phyloP scores from a whole-genome alignment of 352 stramenopile species.

The Plasmopara halstedii region DNA sequence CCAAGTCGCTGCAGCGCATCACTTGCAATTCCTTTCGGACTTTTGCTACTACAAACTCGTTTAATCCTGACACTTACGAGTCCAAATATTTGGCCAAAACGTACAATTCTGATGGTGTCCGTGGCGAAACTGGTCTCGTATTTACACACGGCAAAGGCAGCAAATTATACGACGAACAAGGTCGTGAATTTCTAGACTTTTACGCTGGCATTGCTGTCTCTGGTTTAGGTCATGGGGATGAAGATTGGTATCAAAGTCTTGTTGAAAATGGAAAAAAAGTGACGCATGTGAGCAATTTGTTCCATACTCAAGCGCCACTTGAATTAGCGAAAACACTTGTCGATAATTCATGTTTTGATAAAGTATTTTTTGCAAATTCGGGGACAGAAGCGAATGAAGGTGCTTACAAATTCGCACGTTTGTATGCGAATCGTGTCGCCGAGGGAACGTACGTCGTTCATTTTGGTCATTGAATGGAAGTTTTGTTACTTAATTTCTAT shows the following conservation, averaged over 20 bases:
- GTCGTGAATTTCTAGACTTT: slow-evolving; percentile 87
- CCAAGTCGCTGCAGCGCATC: slow-evolving; percentile 11
- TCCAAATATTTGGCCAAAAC: slow-evolving; percentile 76
- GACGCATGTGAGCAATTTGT: slow-evolving; percentile 96
- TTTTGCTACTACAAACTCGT: slow-evolving; percentile 29
- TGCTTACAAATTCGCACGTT: slow-evolving; percentile 81
- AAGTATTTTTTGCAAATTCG: slow-evolving; percentile 99
- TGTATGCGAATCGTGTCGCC: slow-evolving; percentile 59
- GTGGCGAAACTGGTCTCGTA: slow-evolving; percentile 51
- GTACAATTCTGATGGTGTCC: slow-evolving; percentile 73
- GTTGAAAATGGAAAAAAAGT: slow-evolving; percentile 67
- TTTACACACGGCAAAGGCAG: slow-evolving; percentile 87
- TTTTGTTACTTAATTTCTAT: slow-evolving; percentile 1
- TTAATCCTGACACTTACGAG: slow-evolving; percentile 59
- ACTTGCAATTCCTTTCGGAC: slow-evolving; percentile 8
- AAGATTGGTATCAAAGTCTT: slow-evolving; percentile 69
- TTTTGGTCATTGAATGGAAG: background rate
- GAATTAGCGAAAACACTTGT: slow-evolving; percentile 92
- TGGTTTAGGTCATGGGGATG: slow-evolving; percentile 86
- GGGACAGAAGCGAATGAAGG: slow-evolving; percentile 88
- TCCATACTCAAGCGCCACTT: slow-evolving; percentile 92
- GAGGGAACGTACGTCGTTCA: slow-evolving; percentile 55
- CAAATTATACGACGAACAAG: slow-evolving; percentile 86
- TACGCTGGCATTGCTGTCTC: slow-evolving; percentile 90
- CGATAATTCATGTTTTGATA: slow-evolving; percentile 93